These are phyloP conservation scores for Centella asiatica DNA, from an alignment of 129 eudicot genomes.

Conservation along the genomic window DNA sequence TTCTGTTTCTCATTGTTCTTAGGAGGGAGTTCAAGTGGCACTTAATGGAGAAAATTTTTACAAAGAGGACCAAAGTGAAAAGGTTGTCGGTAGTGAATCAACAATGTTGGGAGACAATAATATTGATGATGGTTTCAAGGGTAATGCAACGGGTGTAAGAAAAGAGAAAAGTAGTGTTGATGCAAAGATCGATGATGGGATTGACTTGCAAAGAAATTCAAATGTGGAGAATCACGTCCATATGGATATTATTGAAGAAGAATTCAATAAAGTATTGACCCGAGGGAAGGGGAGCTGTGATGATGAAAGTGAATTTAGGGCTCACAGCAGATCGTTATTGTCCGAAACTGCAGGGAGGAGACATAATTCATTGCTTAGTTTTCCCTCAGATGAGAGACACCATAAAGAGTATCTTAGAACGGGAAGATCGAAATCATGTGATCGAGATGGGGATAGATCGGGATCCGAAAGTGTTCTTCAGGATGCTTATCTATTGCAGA, in stretches of 20 bases:
- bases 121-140: background rate
- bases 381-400: conserved; percentile 14
- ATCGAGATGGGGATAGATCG: conserved; percentile 21
- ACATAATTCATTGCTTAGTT: background rate
- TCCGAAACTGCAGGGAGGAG: conserved; percentile 14
- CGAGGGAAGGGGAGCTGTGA: background rate
- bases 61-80: conserved; percentile 11
- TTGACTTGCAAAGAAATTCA: conserved; percentile 10
- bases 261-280: conserved; percentile 1
- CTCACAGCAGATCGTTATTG: conserved; percentile 10
- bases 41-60: conserved; percentile 8
- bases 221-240: conserved; percentile 2
- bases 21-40: conserved; percentile 27
- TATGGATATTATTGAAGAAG: conserved; percentile 13
- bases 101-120: background rate
- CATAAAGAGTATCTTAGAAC: conserved; percentile 11
- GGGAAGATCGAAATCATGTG: conserved; percentile 25
- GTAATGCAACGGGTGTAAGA: background rate
- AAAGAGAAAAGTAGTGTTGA: conserved; percentile 7
- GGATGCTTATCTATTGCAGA: conserved; percentile 15
- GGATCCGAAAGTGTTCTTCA: conserved; percentile 26
- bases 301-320: conserved; percentile 15
- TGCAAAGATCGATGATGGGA: conserved; percentile 11
- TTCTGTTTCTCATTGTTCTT: too few species aligned
- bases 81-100: conserved; percentile 9